Base-by-base conservation (phyloP, 2,329 filamentous ascomycete genomes). In the Exophiala mesophila region DNA sequence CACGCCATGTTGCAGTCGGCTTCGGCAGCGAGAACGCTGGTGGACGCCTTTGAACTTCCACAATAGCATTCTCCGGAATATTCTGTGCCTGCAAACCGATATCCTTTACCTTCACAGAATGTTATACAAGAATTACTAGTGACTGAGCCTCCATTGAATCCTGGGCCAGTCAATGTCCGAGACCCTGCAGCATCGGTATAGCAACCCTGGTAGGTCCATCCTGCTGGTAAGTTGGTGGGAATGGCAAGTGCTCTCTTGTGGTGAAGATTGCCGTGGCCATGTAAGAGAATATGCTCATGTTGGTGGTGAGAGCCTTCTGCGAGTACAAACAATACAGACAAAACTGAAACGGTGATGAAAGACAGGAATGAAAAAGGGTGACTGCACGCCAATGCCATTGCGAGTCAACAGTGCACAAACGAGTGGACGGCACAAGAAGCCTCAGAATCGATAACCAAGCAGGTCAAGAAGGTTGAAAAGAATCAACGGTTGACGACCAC, bases 141-240 rank as follows among this genome's bases (percentile, higher is more conserved):
- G 54, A 76, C 60, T 50, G 68, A 64, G 41, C 79, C 73, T 15
- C 34, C 30, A 23, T 38, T 32, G 9, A 19, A 20, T 17, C 31
- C 30, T 4, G 33, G 24, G 13, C 24, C 40, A 2, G 23, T 13
- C 8, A 51, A 37, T 7, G 45, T 43, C 29, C 48, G 47, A 10
- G 19, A 15, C 15, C 24, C 30, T n/a, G 39, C 38, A 32, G 23
- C 41, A 33, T 51, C 48, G 13, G 44, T 44, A 17, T 45, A 49
- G 46, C 48, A 51, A 10, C 35, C 39, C 19, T 24, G 23, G 24
- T 39, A 49, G 7, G 45, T 35, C 48, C 48, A 51, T 33, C 20
- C 18, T 19, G 29, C 15, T 4, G 45, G 45, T 7, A 48, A 26
- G 23, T 41, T 29, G 18, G 20, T 35, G 15, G 45, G 9, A 15